A percentile compares a stretch with the other conserved stretches of the same genome.
phyloP scores from a whole-genome alignment of 306 rosid species.

The Lupinus albus region DNA sequence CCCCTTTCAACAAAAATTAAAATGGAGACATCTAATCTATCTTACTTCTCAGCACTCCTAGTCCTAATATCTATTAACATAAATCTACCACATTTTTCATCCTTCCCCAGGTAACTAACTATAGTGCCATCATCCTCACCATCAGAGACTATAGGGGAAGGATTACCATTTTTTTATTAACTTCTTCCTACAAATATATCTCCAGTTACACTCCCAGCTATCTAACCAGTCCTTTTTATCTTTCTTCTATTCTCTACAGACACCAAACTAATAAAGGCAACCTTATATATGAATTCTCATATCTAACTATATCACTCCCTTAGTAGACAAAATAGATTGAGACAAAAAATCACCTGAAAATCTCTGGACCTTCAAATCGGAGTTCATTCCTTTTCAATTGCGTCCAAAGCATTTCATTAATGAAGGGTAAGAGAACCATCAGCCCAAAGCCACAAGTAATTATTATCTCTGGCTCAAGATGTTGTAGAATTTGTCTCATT shows the following conservation, averaged over 20 bases:
- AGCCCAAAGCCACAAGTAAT: slow-evolving; percentile 32
- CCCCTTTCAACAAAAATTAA: background rate
- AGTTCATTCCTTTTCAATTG: slow-evolving; percentile 41
- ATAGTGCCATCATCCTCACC: slow-evolving; percentile 26
- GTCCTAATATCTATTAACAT: slow-evolving; percentile 5
- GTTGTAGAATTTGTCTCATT: slow-evolving; percentile 52
- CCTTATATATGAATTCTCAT: slow-evolving; percentile 33
- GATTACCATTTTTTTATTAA: background rate
- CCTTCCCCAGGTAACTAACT: slow-evolving; percentile 30
- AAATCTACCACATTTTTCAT: slow-evolving; percentile 29
- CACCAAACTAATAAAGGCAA: slow-evolving; percentile 30
- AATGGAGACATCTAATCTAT: background rate
- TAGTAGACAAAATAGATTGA: slow-evolving; percentile 10
- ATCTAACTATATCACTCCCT: slow-evolving; percentile 36
- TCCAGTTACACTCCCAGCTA: slow-evolving; percentile 31
- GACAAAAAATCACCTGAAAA: slow-evolving; percentile 42
- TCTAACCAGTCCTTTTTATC: slow-evolving; percentile 31
- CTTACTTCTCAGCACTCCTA: slow-evolving; percentile 9
- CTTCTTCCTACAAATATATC: slow-evolving; percentile 3
- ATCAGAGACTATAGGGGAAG: background rate
- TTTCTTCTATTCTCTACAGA: slow-evolving; percentile 39
- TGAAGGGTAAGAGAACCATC: slow-evolving; percentile 35
- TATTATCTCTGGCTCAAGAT: slow-evolving; percentile 45
- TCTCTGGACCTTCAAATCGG: slow-evolving; percentile 38
- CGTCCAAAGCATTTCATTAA: slow-evolving; percentile 37